Evolutionary conservation across 2,329 filamentous ascomycete genomes (phyloP).

Genomic region (Aspergillus hiratsukae): DNA sequence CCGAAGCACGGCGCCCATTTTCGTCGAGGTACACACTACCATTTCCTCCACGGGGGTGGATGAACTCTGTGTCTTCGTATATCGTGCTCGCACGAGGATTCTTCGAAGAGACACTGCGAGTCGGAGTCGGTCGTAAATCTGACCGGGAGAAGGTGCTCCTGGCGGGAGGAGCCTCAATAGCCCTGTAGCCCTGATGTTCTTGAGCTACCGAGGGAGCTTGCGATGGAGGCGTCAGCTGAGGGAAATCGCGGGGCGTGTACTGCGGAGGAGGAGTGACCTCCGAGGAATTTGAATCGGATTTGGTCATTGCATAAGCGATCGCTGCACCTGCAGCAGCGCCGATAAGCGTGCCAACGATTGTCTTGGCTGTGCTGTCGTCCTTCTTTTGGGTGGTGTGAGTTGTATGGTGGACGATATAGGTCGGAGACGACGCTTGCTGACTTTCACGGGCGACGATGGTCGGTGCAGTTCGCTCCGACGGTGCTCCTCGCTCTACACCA

Average conservation of each 20-base stretch:
- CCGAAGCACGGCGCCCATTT: constrained; percentile 32
- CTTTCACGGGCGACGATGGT: constrained; percentile 19
- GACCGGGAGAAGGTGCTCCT: constrained; percentile 26
- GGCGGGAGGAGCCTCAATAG: constrained; percentile 29
- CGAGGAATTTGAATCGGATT: constrained; percentile 45
- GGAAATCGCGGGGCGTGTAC: constrained; percentile 22
- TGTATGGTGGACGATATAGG: constrained; percentile 22
- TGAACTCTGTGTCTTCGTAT: constrained; percentile 37
- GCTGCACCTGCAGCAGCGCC: constrained; percentile 75
- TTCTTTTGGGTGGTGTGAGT: constrained; percentile 24
- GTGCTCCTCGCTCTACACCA: constrained; percentile 17
- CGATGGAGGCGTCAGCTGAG: constrained; percentile 21
- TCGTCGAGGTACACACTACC: constrained; percentile 25
- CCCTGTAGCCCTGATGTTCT: constrained; percentile 23
- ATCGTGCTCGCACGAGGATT: constrained; percentile 39
- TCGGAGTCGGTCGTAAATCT: constrained; percentile 27
- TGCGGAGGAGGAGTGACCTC: constrained; percentile 20
- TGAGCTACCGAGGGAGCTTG: constrained; percentile 20
- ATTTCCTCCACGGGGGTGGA: constrained; percentile 10
- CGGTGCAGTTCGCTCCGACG: constrained; percentile 11
- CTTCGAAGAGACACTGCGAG: constrained; percentile 35
- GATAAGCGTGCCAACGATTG: constrained; percentile 69
- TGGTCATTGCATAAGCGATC: constrained; percentile 69
- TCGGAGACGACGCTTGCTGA: constrained; percentile 18
- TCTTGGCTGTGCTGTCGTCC: constrained; percentile 50